A percentile compares a stretch with the other conserved stretches of the same genome.
phyloP scores from a whole-genome alignment of 495 filamentous ascomycete species.

The Chaetomium cochliodes region DNA sequence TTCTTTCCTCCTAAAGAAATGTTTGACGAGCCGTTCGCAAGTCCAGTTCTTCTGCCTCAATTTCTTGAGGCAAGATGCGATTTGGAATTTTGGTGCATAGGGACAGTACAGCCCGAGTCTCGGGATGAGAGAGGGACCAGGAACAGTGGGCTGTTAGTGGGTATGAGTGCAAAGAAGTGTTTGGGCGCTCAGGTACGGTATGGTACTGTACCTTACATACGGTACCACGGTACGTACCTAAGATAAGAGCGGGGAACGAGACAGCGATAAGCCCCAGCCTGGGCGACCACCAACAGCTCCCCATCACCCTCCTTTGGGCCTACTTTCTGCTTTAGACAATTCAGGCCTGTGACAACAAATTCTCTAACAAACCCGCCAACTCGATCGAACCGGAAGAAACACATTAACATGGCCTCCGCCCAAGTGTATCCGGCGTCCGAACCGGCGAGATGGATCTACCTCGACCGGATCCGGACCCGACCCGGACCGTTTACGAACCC shows the following conservation, averaged over 20 bases:
- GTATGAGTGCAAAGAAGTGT: neutral
- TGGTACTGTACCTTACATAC: neutral
- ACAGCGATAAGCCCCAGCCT: constrained; percentile 14
- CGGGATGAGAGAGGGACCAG: no score
- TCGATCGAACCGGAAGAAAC: neutral
- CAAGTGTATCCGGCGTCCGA: constrained; percentile 30
- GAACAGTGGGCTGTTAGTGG: neutral
- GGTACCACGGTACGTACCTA: constrained; percentile 3
- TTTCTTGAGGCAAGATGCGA: no score
- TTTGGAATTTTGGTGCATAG: no score
- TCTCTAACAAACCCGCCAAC: neutral
- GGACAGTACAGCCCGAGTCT: no score
- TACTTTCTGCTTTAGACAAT: neutral
- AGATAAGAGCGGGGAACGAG: constrained; percentile 12
- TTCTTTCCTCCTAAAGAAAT: no score
- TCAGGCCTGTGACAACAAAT: neutral
- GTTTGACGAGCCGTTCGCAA: no score
- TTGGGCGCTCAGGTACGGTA: no score
- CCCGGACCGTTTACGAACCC: constrained; percentile 76
- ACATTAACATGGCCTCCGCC: constrained; percentile 29
- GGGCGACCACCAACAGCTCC: constrained; percentile 9
- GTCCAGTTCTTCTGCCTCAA: no score
- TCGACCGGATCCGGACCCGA: constrained; percentile 72
- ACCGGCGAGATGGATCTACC: constrained; percentile 57
- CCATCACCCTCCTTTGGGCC: neutral